These are phyloP conservation scores for Scutellaria barbata DNA, from an alignment of 257 asterid genomes.

Conservation along the genomic window DNA sequence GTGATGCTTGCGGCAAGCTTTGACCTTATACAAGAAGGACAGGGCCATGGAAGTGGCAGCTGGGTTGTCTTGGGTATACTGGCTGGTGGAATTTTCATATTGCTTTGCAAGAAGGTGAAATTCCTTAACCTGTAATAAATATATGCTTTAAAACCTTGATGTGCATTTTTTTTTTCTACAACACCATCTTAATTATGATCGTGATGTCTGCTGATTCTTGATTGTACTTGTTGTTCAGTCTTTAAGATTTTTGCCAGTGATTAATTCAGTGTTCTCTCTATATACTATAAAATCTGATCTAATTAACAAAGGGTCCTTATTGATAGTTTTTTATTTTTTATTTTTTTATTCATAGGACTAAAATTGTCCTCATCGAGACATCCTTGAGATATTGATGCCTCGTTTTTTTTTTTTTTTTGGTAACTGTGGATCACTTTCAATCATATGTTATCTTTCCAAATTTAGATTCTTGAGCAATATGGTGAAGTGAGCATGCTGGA, in stretches of 20 bases:
- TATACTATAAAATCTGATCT: neutral
- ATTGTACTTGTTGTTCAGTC: neutral
- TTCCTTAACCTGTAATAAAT: slow-evolving; percentile 25
- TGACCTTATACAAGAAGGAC: slow-evolving; percentile 98
- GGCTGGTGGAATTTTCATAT: slow-evolving; percentile 91
- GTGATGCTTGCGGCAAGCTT: slow-evolving; percentile 99
- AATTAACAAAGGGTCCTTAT: neutral
- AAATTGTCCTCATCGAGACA: neutral
- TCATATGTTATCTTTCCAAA: slow-evolving; percentile 11
- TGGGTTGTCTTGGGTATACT: slow-evolving; percentile 94
- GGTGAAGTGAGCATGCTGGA: slow-evolving; percentile 99
- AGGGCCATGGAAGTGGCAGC: slow-evolving; percentile 93
- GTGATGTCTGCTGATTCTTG: neutral
- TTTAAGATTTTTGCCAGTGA: neutral
- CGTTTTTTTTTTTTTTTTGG: neutral
- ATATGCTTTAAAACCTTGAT: slow-evolving; percentile 13
- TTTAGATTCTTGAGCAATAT: slow-evolving; percentile 87
- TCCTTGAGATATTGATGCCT: neutral
- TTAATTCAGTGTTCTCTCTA: neutral
- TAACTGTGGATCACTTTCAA: slow-evolving; percentile 10
- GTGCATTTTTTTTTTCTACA: slow-evolving; percentile 14
- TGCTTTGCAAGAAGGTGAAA: slow-evolving; percentile 91
- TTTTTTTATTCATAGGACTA: neutral
- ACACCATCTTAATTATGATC: slow-evolving; percentile 16
- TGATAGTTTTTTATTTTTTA: too few species aligned